These are phyloP conservation scores for Arabis hirsuta DNA, from an alignment of 345 rosid species.

Conservation along the genomic window DNA sequence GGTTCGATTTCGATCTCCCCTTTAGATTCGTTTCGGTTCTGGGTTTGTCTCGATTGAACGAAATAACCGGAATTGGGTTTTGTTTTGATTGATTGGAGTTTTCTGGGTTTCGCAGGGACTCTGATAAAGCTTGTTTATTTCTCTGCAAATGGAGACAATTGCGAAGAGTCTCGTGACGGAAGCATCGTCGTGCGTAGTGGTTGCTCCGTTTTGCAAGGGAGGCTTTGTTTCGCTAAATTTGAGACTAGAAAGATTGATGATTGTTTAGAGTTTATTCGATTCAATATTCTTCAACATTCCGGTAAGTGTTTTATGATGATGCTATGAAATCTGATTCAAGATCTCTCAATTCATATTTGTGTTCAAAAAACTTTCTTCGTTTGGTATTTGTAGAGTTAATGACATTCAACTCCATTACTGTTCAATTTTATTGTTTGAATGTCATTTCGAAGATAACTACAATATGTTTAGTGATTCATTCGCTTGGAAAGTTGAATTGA, in stretches of 20 bases:
- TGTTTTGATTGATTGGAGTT: not conserved
- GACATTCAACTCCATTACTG: not conserved
- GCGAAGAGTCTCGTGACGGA: conserved; percentile 42
- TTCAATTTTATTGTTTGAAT: not conserved
- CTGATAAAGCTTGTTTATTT: conserved; percentile 84
- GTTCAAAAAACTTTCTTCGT: not conserved
- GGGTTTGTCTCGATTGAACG: not conserved
- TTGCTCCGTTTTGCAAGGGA: conserved; percentile 53
- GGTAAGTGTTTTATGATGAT: conserved; percentile 46
- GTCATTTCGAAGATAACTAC: too few species aligned
- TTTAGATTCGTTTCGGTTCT: not conserved
- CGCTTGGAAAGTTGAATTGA: too few species aligned
- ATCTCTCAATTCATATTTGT: conserved; percentile 8
- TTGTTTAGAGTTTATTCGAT: conserved; percentile 74
- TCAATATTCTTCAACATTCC: conserved; percentile 58
- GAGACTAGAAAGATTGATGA: conserved; percentile 86
- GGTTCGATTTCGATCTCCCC: conserved; percentile 42
- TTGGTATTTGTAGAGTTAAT: too few species aligned
- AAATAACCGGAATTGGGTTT: not conserved
- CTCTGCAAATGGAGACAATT: conserved; percentile 49
- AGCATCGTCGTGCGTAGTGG: conserved; percentile 37
- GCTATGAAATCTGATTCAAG: not conserved
- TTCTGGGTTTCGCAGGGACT: conserved; percentile 61
- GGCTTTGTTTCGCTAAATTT: conserved; percentile 79
- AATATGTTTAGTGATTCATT: too few species aligned